Base-by-base conservation (phyloP, 1,284 basidiomycete species). In the Ustanciosporium gigantosporum region DNA sequence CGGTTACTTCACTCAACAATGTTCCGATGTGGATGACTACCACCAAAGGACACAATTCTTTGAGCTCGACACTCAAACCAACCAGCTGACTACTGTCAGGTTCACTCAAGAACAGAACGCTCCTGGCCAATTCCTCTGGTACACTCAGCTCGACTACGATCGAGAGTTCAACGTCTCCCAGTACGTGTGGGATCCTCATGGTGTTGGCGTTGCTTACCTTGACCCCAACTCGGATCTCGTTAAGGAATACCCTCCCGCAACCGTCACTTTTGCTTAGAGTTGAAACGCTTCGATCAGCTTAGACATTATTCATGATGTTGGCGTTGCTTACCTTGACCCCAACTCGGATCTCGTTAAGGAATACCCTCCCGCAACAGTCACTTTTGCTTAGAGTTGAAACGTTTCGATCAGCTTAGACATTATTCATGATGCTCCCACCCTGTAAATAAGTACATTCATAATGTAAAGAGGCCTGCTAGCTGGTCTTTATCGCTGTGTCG, bases 361-460 rank as follows among this genome's bases (percentile, higher is more conserved):
- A 9, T 48, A 45, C 37, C 56, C 49, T 5, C 45, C 56, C 20
- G 56, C 31, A n/a, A 44, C 36, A 19, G 21, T 59, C 17, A 52
- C 32, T 9, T 48, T 59, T 31, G 8, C 31, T 23, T 25, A 36
- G 19, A 29, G 23, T 29, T n/a, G n/a, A n/a, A n/a, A n/a, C n/a
- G n/a, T n/a, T n/a, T n/a, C n/a, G n/a, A n/a, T n/a, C n/a, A n/a
- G n/a, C n/a, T n/a, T n/a, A n/a, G n/a, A n/a, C n/a, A n/a, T n/a
- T n/a, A n/a, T n/a, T n/a, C n/a, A n/a, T n/a, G n/a, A n/a, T n/a
- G n/a, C n/a, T n/a, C n/a, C n/a, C n/a, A n/a, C n/a, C n/a, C n/a
- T n/a, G n/a, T n/a, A n/a, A n/a, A n/a, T n/a, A n/a, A n/a, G n/a
- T n/a, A n/a, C n/a, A n/a, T n/a, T n/a, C n/a, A n/a, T n/a, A n/a